Evolutionary conservation across 139 green algal species (phyloP), one percentile per base, ranked within the genome.

Genomic region (Chlorella sorokiniana): DNA sequence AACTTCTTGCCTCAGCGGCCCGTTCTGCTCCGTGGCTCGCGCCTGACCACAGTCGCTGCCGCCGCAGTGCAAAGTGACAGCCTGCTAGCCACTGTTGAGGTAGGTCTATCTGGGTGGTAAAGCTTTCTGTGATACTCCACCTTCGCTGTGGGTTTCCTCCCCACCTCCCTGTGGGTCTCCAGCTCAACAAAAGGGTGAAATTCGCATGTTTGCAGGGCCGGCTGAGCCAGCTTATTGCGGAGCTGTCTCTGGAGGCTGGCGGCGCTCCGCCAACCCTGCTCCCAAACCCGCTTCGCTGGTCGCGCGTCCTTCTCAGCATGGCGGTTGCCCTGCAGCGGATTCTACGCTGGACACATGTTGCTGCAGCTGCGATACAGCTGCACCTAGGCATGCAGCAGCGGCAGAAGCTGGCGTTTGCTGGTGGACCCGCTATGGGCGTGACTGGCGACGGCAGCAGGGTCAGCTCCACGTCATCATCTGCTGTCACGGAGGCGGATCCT

Each of bases 291-390:
- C 33, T 29, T 11, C 44, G 29, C 3, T 4, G 69, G 33, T 27
- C 38, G 35, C 22, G 23, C 11, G n/a, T 27, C 27, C 22, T 69
- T 1, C 54, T 52, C 10, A 40, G 37, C 27, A 37, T 69, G 25
- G 25, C 42, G 2, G 6, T 68, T 31, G 35, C 38, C 18, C 44
- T 75, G 44, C 77, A 69, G 63, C 77, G 45, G 25, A 25, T 65
- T 63, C 25, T 75, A n/a, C 63, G 64, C 33, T 72, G 65, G 77
- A 45, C 54, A 48, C 51, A 74, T 35, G 65, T 78, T 29, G 78
- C 62, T 22, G 63, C 45, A 2, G 23, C 61, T 27, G 63, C 63
- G 0, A 14, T 75, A 6, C 22, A 23, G 31, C 42, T 52, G 59
- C 63, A 44, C 37, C 31, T 22, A 16, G 35, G 67, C 68, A 75